These are phyloP conservation scores for Collybia nuda DNA, from an alignment of 768 basidiomycete species.

Conservation along the genomic window DNA sequence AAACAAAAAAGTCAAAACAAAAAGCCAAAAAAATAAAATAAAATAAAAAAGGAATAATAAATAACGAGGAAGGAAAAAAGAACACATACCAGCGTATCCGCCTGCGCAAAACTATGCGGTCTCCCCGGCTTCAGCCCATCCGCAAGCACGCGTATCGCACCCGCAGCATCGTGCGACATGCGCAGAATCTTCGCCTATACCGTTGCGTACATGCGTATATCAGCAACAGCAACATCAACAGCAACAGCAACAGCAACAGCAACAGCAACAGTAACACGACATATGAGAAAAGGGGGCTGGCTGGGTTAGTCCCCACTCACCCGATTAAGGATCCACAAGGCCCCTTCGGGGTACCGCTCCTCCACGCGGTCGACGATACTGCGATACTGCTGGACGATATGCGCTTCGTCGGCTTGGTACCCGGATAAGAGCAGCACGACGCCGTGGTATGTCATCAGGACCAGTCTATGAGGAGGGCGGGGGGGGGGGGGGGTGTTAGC, in stretches of 20 bases:
- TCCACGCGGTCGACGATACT: constrained; percentile 64
- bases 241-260: too few relatives aligned
- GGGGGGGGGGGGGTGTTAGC: too few relatives aligned
- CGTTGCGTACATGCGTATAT: neutral
- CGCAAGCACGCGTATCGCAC: constrained; percentile 62
- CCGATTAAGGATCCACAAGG: constrained; percentile 73
- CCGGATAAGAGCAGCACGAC: constrained; percentile 69
- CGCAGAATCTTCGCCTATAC: constrained; percentile 71
- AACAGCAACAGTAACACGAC: too few relatives aligned
- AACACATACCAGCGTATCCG: constrained; percentile 67
- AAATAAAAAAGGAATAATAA: too few relatives aligned
- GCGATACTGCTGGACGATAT: constrained; percentile 61
- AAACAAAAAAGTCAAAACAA: too few relatives aligned
- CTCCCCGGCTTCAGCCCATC: constrained; percentile 55
- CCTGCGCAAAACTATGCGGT: constrained; percentile 62
- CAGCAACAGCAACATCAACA: too few relatives aligned
- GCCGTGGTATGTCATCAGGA: constrained; percentile 80
- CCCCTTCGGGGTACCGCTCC: constrained; percentile 60
- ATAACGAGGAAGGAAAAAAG: too few relatives aligned
- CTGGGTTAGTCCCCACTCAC: too few relatives aligned
- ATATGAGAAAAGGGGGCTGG: too few relatives aligned
- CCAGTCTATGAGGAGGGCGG: constrained; percentile 54
- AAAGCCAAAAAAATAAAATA: too few relatives aligned
- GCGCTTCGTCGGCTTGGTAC: constrained; percentile 72
- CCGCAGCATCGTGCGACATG: constrained; percentile 66